These are phyloP conservation scores for Scedosporium aurantiacum DNA, from an alignment of 2,329 filamentous ascomycete genomes.

Conservation along the genomic window DNA sequence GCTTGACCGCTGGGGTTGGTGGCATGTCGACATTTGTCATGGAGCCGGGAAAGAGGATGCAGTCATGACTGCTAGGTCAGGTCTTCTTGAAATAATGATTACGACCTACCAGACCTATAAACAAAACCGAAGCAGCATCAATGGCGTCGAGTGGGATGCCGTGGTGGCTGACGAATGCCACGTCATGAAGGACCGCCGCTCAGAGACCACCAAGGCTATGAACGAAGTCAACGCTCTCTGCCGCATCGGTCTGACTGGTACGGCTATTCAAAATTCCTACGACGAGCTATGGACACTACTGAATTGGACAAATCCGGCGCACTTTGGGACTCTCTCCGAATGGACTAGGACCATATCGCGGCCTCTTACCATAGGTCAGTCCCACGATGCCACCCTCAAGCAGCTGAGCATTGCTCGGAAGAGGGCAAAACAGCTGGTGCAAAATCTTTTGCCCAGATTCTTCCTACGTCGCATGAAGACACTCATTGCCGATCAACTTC, in stretches of 20 bases:
- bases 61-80: conserved; percentile 60
- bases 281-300: conserved; percentile 93
- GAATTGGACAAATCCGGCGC: conserved; percentile 89
- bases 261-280: conserved; percentile 95
- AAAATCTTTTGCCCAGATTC: conserved; percentile 79
- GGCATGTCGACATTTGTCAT: conserved; percentile 77
- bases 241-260: conserved; percentile 85
- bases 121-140: conserved; percentile 61
- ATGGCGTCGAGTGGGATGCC: conserved; percentile 84
- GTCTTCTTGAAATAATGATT: conserved; percentile 79
- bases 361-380: conserved; percentile 78
- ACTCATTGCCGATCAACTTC: conserved; percentile 81
- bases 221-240: conserved; percentile 84
- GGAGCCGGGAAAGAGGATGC: conserved; percentile 57
- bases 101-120: conserved; percentile 91
- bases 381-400: conserved; percentile 75
- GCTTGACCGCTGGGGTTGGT: conserved; percentile 86
- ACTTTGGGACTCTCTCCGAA: conserved; percentile 50
- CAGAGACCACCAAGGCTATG: conserved; percentile 76
- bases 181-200: conserved; percentile 65
- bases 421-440: conserved; percentile 73
- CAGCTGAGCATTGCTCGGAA: conserved; percentile 72
- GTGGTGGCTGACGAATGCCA: conserved; percentile 94
- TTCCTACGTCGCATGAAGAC: conserved; percentile 91
- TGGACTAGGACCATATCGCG: conserved; percentile 72